Evolutionary conservation across 2,329 filamentous ascomycete genomes (phyloP), one percentile per base, ranked within the genome.

Genomic region (Aureobasidium namibiae): DNA sequence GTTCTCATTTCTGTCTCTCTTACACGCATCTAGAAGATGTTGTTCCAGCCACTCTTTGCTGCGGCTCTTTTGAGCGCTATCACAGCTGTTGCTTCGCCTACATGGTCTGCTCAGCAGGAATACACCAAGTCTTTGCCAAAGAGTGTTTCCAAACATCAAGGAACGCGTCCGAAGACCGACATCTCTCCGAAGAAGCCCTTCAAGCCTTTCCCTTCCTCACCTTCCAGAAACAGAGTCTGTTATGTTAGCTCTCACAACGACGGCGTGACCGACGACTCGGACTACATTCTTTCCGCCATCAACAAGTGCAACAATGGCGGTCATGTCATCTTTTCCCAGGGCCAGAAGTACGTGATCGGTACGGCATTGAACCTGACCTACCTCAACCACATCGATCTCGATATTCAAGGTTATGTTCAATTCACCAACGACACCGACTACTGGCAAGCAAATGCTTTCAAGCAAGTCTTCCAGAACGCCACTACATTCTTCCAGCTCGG

Each of bases 341-440:
- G 81, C 31, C 73, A 76, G 60, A 76, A 75, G 4, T 89, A 88
- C 67, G 81, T 77, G 1, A 80, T 89, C 61, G 84, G 79, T 14
- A 87, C 82, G 0, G 82, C 85, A 0, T 68, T 89, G 34, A 82
- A 89, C 65, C 70, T 88, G 64, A 86, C 82, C 0, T 87, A 85
- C 68, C 72, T 88, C 18, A 75, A 82, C 44, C 75, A 82, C 63
- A 77, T 89, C 31, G 86, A 89, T 68, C 72, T 88, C 4, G 79
- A 82, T 62, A 80, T 84, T 61, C 78, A 80, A 65, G 84, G 82
- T 23, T 78, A 78, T 23, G 77, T 88, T 21, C 74, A 80, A 59
- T 89, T 89, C 72, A 82, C 80, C 59, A 80, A 85, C 53, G 83
- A 89, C 67, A 85, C 84, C 1, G 78, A 82, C 63, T 89, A 88